Evolutionary conservation across 1,139 yeast genomes (phyloP).

Genomic region (Suhomyces maxii): DNA sequence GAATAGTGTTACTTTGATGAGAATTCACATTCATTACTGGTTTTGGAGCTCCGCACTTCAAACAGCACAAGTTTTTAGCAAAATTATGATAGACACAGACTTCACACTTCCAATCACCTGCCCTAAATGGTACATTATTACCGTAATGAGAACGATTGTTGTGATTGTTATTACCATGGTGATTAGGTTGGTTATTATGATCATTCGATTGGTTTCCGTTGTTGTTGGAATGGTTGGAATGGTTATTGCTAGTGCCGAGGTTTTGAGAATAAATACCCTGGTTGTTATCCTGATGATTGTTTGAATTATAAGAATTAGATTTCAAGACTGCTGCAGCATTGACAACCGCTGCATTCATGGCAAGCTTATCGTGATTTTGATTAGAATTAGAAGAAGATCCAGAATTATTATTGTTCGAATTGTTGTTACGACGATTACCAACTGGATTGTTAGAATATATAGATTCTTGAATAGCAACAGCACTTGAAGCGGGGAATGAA

Average conservation of each 20-base stretch:
- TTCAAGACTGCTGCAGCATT: conserved; percentile 18
- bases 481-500: conserved; percentile 80
- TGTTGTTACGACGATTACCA: conserved; percentile 10
- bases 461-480: conserved; percentile 62
- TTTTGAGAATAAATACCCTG: conserved; percentile 5
- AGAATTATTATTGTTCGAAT: conserved; percentile 8
- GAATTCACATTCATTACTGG: conserved; percentile 42
- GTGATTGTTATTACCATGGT: conserved; percentile 15
- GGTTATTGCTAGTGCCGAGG: conserved; percentile 1
- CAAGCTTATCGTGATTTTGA: conserved; percentile 14
- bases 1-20: conserved; percentile 22
- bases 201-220: conserved; percentile 2
- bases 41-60: conserved; percentile 84
- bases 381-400: background rate
- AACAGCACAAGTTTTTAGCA: conserved; percentile 84
- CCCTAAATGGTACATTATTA: conserved; percentile 79
- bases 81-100: conserved; percentile 87
- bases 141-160: conserved; percentile 25
- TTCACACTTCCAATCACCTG: conserved; percentile 97
- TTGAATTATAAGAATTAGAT: conserved; percentile 9
- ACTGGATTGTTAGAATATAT: conserved; percentile 27
- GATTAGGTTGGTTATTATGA: conserved; percentile 11
- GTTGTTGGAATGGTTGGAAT: conserved; percentile 4
- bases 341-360: conserved; percentile 14
- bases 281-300: conserved; percentile 9